Conservation (phyloP, 768 basidiomycete genomes). For the Hygrocybe coccinea region DNA sequence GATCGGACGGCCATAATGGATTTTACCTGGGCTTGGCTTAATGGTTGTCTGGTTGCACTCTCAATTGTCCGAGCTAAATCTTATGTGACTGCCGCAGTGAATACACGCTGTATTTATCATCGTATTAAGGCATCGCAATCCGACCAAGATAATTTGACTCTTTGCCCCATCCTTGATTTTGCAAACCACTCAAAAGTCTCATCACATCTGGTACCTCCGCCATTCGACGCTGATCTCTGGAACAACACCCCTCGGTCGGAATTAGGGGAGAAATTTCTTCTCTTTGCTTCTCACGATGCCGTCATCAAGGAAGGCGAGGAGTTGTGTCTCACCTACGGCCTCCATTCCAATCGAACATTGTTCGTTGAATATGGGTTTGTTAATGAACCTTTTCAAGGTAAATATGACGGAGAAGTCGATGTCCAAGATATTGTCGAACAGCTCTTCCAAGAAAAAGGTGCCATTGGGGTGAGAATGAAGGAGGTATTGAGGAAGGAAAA, state of each 20-base stretch:
- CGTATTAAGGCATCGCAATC: conserved; percentile 45
- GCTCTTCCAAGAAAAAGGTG: conserved; percentile 43
- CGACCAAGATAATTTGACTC: conserved; percentile 72
- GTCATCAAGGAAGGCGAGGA: conserved; percentile 53
- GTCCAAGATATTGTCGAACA: conserved; percentile 51
- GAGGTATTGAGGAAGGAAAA: conserved; percentile 52
- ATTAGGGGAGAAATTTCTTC: conserved; percentile 44
- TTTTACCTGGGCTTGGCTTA: conserved; percentile 90
- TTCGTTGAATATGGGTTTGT: conserved; percentile 93
- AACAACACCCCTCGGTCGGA: conserved; percentile 31
- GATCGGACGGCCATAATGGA: conserved; percentile 23
- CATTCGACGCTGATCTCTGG: conserved; percentile 34
- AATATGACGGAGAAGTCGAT: conserved; percentile 52
- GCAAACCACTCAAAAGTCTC: conserved; percentile 63
- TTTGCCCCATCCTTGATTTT: conserved; percentile 89
- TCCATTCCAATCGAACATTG: conserved; percentile 69
- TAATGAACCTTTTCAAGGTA: conserved; percentile 30
- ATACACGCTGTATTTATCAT: conserved; percentile 85
- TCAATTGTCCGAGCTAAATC: neutral
- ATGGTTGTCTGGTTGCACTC: conserved; percentile 45
- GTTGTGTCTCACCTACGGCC: conserved; percentile 73
- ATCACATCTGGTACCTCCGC: conserved; percentile 40
- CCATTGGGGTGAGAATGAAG: conserved; percentile 44
- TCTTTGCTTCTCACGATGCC: conserved; percentile 44
- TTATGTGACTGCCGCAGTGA: conserved; percentile 48